Base-by-base conservation (phyloP, 768 basidiomycete species). In the Mrakia frigida region DNA sequence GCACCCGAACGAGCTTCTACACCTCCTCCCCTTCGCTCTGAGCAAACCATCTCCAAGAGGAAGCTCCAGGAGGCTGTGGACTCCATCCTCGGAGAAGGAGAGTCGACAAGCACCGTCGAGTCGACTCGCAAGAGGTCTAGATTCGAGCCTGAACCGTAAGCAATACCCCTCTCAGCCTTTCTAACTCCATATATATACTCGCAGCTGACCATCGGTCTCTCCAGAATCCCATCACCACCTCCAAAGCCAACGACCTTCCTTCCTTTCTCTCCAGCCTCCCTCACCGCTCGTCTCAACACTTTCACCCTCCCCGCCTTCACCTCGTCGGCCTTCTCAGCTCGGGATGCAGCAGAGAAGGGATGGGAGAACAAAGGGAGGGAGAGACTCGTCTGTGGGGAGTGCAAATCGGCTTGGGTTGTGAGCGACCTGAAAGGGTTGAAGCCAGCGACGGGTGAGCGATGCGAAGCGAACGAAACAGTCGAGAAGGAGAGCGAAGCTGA, bases 281-380 rank as follows among this genome's bases (percentile, higher is more conserved):
- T 61, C 43, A 37, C n/a, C 0, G 13, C 73, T 53, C 73, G 73
- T n/a, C 73, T 74, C 28, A 21, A 28, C 60, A 65, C 73, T 5
- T 74, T 65, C 43, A 35, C 43, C 4, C 61, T 74, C 33, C 73
- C 65, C 6, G 35, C 60, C 23, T 74, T 74, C 43, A 50, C 43
- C 31, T 59, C 73, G 33, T 52, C 39, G 28, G 14, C 59, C 7
- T 74, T 74, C 43, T 14, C 60, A 23, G 43, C 73, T 41, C 59
- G 14, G 1, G 73, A 74, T 6, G 73, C 61, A 52, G 65, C 43
- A 6, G 52, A 35, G 37, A 61, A 61, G 13, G 73, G 73, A 6
- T 74, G 73, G 73, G 37, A 37, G 16, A 74, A 67, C 43, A 74
- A 67, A n/a, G 73, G 73, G 23, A 21, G 73, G 23, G 65, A 74